These are phyloP conservation scores for Apophysomyces variabilis DNA, from an alignment of 371 early-diverging fungal species.

Conservation along the genomic window DNA sequence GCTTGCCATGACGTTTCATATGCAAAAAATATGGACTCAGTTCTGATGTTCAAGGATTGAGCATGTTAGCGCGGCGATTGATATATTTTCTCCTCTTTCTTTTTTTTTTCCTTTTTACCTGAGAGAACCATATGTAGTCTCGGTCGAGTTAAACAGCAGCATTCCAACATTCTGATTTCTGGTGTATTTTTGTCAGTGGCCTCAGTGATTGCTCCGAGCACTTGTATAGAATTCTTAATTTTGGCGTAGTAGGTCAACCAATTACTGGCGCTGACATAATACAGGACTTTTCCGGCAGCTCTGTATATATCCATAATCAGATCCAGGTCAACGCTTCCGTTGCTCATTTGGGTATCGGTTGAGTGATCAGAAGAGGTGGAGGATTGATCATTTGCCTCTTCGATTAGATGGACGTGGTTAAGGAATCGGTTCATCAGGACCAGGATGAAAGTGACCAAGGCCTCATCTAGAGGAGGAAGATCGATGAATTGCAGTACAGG, in stretches of 20 bases:
- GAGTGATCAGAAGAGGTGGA: constrained; percentile 39
- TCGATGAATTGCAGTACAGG: constrained; percentile 38
- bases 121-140: constrained; percentile 71
- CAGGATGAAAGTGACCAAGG: constrained; percentile 68
- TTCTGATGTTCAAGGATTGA: constrained; percentile 40
- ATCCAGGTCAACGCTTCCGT: constrained; percentile 32
- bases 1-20: constrained; percentile 69
- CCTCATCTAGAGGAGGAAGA: constrained; percentile 78
- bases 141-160: constrained; percentile 68
- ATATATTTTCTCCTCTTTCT: not conserved
- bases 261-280: constrained; percentile 81
- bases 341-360: constrained; percentile 17
- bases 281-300: constrained; percentile 75
- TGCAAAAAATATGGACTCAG: constrained; percentile 64
- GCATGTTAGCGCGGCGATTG: not conserved
- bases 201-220: constrained; percentile 58
- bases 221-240: constrained; percentile 60
- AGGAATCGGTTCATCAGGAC: constrained; percentile 69
- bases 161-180: constrained; percentile 78
- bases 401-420: constrained; percentile 49
- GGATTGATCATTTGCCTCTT: constrained; percentile 31
- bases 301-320: constrained; percentile 65
- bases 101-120: constrained; percentile 41
- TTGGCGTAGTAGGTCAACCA: constrained; percentile 80
- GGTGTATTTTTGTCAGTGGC: constrained; percentile 62